Evolutionary conservation across 1,139 yeast species (phyloP).

Genomic region (Suhomyces yuchorum): DNA sequence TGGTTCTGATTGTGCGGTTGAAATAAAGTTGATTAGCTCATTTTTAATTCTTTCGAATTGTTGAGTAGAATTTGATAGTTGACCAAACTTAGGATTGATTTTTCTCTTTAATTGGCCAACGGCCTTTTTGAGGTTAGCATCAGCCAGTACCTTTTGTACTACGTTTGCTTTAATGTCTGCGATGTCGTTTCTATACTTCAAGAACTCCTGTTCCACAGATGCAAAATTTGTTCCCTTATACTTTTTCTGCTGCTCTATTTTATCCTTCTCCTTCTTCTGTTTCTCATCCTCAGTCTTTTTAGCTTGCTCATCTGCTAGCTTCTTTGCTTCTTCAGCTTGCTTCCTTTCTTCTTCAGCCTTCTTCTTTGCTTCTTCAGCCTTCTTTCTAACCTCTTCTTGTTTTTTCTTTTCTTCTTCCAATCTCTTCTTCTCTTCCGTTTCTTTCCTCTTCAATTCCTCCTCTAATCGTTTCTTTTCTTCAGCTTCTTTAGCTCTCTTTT

Average conservation of each 20-base stretch:
- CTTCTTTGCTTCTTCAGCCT: slow-evolving; percentile 12
- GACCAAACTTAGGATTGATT: slow-evolving; percentile 89
- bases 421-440: slow-evolving; percentile 2
- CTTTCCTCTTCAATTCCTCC: slow-evolving; percentile 1
- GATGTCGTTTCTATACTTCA: slow-evolving; percentile 58
- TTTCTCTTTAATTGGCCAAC: slow-evolving; percentile 58
- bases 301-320: slow-evolving; percentile 17
- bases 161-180: slow-evolving; percentile 59
- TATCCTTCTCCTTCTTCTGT: slow-evolving; percentile 12
- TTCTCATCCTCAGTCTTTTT: slow-evolving; percentile 21
- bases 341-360: slow-evolving; percentile 14
- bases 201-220: slow-evolving; percentile 48
- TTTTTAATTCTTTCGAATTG: slow-evolving; percentile 58
- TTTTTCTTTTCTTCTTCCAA: slow-evolving; percentile 5
- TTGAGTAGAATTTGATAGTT: slow-evolving; percentile 67
- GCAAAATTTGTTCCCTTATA: slow-evolving; percentile 35
- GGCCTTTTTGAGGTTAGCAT: slow-evolving; percentile 46
- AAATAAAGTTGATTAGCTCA: slow-evolving; percentile 54
- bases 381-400: slow-evolving; percentile 9
- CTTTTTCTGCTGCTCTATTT: slow-evolving; percentile 19
- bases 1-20: slow-evolving; percentile 45
- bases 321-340: slow-evolving; percentile 16
- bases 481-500: slow-evolving; percentile 6
- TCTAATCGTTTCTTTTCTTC: slow-evolving; percentile 3
- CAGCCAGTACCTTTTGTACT: slow-evolving; percentile 46